phyloP scores from a whole-genome alignment of 2,329 filamentous ascomycete species.

The Exophiala sideris region DNA sequence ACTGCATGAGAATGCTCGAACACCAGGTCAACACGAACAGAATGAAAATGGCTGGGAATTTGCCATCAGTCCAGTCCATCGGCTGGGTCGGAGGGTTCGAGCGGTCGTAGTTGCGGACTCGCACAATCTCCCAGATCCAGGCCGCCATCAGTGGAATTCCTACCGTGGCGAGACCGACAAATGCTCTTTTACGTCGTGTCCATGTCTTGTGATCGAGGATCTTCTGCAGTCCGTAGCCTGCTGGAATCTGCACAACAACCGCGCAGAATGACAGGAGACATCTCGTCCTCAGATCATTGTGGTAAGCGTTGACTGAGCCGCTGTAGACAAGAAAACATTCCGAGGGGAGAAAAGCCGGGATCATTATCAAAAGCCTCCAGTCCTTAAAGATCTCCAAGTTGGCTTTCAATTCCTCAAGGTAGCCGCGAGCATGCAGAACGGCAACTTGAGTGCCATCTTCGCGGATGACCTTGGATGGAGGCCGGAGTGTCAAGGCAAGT shows the following conservation, averaged over 20 bases:
- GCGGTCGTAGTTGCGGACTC: conserved; percentile 4
- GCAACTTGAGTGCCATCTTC: conserved; percentile 29
- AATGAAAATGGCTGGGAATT: conserved; percentile 5
- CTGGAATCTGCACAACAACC: conserved; percentile 34
- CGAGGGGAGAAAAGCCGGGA: conserved; percentile 29
- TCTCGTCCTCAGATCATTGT: conserved; percentile 30
- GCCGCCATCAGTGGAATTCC: conserved; percentile 5
- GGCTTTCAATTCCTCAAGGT: conserved; percentile 31
- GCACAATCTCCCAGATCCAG: conserved; percentile 10
- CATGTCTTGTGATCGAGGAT: conserved; percentile 14
- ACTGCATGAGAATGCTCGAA: conserved; percentile 2
- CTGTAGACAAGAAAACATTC: conserved; percentile 35
- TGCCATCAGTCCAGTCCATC: conserved; percentile 5
- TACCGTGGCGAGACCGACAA: conserved; percentile 4
- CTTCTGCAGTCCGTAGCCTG: conserved; percentile 25
- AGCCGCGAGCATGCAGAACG: conserved; percentile 27
- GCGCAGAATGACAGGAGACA: conserved; percentile 33
- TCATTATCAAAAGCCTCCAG: conserved; percentile 31
- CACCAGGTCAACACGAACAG: conserved; percentile 10
- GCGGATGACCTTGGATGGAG: conserved; percentile 10
- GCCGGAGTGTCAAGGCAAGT: conserved; percentile 2
- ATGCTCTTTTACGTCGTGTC: conserved; percentile 6
- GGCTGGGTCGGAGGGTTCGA: background rate
- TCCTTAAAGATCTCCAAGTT: conserved; percentile 31
- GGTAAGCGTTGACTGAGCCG: conserved; percentile 34